A percentile compares a stretch with the other conserved stretches of the same genome.
These are phyloP conservation scores for Quercus phellos DNA, from an alignment of 331 rosid species.

Conservation along the genomic window DNA sequence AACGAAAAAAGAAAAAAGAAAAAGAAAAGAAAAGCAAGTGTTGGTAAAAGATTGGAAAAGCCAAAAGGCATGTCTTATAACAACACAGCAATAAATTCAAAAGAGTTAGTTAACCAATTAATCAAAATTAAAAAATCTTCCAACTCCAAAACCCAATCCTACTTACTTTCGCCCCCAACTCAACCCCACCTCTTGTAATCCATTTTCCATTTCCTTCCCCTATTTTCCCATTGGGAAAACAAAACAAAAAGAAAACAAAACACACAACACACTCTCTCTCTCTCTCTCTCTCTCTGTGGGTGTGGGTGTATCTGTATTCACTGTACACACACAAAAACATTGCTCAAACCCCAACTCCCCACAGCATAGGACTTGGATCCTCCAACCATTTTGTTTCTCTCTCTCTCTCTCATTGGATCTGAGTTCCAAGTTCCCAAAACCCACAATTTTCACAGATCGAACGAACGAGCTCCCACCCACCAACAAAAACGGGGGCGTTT, in stretches of 20 bases:
- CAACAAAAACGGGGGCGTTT: slow-evolving; percentile 3
- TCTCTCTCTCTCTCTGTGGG: background rate
- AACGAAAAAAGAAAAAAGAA: background rate
- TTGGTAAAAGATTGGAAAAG: background rate
- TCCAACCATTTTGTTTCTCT: slow-evolving; percentile 16
- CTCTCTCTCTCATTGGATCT: slow-evolving; percentile 57
- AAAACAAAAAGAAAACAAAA: background rate
- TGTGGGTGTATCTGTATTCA: no score
- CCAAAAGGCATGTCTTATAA: background rate
- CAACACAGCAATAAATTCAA: no score
- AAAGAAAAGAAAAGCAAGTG: background rate
- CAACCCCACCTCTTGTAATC: background rate
- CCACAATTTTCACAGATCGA: slow-evolving; percentile 32
- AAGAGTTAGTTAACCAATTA: no score
- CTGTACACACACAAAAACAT: slow-evolving; percentile 28
- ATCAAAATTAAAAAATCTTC: no score
- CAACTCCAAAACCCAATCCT: no score
- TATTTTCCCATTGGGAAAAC: background rate
- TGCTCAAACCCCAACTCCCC: slow-evolving; percentile 54
- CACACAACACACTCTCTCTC: background rate
- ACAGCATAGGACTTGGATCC: slow-evolving; percentile 72
- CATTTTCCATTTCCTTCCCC: background rate
- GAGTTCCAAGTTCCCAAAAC: slow-evolving; percentile 35
- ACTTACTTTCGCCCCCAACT: no score
- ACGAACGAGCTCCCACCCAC: slow-evolving; percentile 12